Evolutionary conservation across 176 grass and related monocot genomes (phyloP), one percentile per base, ranked within the genome.

Genomic region (Carex kokanica): DNA sequence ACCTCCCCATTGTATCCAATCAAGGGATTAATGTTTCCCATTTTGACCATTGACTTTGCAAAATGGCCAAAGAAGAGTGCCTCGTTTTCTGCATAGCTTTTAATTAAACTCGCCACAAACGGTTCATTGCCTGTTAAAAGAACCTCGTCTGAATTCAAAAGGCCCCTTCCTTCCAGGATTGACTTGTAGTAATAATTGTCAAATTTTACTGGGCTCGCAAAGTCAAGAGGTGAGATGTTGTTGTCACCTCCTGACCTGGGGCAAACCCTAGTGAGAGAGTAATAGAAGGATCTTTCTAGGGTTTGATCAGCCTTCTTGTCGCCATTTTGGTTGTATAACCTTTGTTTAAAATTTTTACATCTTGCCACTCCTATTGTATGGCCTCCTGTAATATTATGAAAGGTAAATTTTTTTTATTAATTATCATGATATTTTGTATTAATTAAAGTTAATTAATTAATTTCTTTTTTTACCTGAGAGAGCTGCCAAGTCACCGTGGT

Each of bases 171-270:
- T 74, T 84, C 86, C 79, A 98, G 4, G 36, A 98, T 80, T 82
- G 89, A 83, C 77, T 93, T 91, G 82, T 88, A 98, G 83, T 98
- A 95, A 53, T 86, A 87, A 75, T 95, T 98, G 80, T 98, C 95
- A 14, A 98, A 95, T 69, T 85, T 88, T 1, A 83, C 41, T 41
- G 89, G 88, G 83, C 75, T 98, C 10, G 58, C 52, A 57, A 86
- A 71, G 36, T 98, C 88, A 64, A 88, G 95, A 43, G 92, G 63
- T 0, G n/a, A 72, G 68, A 95, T 85, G 80, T 68, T 89, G 84
- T 81, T 87, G 34, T 95, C 89, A 6, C 88, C 92, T 64, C 92
- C 91, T 6, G 83, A 91, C 17, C 68, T 83, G 60, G 95, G 95
- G 69, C 95, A 95, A 1, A 68, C 61, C 17, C 79, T 87, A 17